Percentiles rank a stretch among this genome's conserved stretches.
These are phyloP conservation scores for Rhododendron henanense DNA, from an alignment of 148 eudicot genomes.

Conservation along the genomic window DNA sequence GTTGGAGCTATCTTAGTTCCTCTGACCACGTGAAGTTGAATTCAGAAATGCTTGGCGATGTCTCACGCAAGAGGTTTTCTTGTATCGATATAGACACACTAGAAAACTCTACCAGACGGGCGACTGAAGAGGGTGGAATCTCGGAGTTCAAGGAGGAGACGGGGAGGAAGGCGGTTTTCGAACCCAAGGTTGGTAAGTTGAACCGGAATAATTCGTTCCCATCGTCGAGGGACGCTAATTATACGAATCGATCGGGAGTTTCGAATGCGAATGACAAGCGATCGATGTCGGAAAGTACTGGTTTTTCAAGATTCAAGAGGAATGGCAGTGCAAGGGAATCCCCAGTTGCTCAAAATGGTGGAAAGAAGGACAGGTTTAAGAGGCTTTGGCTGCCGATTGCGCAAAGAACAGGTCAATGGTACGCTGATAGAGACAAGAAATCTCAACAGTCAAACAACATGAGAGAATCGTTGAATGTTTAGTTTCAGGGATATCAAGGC, in stretches of 20 bases:
- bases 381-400: neutral
- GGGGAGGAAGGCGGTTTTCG: slow-evolving; percentile 40
- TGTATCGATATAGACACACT: slow-evolving; percentile 7
- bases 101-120: neutral
- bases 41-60: slow-evolving; percentile 58
- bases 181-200: slow-evolving; percentile 32
- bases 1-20: slow-evolving; percentile 76
- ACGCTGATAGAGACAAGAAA: slow-evolving; percentile 52
- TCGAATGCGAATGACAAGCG: neutral
- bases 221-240: neutral
- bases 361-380: neutral
- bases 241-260: neutral
- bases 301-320: neutral
- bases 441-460: slow-evolving; percentile 11
- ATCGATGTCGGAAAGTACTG: neutral
- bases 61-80: slow-evolving; percentile 42
- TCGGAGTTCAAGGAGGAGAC: slow-evolving; percentile 45
- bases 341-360: neutral
- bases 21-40: slow-evolving; percentile 65
- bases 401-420: slow-evolving; percentile 37
- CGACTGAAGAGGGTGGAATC: slow-evolving; percentile 6
- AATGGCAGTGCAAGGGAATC: neutral
- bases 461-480: slow-evolving; percentile 27
- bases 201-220: slow-evolving; percentile 13
- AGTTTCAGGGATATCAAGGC: neutral